Evolutionary conservation across 2,329 filamentous ascomycete genomes (phyloP), one percentile per base, ranked within the genome.

Genomic region (Hypoxylon sp.): DNA sequence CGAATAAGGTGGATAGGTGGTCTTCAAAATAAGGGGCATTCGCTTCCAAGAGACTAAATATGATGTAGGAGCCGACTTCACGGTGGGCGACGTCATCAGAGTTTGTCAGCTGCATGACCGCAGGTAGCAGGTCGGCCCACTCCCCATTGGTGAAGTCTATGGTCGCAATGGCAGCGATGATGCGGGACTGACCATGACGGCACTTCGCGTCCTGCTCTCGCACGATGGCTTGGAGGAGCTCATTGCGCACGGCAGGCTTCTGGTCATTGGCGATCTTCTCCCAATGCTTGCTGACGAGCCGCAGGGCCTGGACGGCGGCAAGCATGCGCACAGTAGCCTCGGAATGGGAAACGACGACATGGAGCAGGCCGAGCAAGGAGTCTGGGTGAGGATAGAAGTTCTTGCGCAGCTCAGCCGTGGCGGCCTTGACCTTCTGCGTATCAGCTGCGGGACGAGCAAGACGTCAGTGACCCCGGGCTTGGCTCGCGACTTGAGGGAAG

Each of bases 11-110:
- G 66, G 86, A 82, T 75, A 94, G 89, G 81, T 96, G 92, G 77
- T 95, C 92, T 75, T 90, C 89, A 81, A 98, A 97, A 74, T 91
- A 88, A 73, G 94, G 91, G 20, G 94, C 94, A 73, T 97, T 91
- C 61, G 92, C 91, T 83, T 99, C 96, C 10, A 98, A 86, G 51
- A 98, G 90, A 69, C 94, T 95, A 83, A 91, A 98, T 73, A 98
- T 90, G 75, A 98, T 94, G 83, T 96, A 98, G 72, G 95, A 91
- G 72, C 92, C 94, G 44, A 98, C 93, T 79, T 97, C 94, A 73
- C 96, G 91, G 80, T 97, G 93, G 68, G 90, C 86, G 57, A 93
- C 90, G 69, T 91, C 90, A 67, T 87, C 83, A 79, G 90, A 95
- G 74, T 88, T 92, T 74, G 92, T 91, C 69, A 96, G 92, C 78